Evolutionary conservation across 805 yeast species (phyloP), one percentile per base, ranked within the genome.

Genomic region (Kuraishia cidri): DNA sequence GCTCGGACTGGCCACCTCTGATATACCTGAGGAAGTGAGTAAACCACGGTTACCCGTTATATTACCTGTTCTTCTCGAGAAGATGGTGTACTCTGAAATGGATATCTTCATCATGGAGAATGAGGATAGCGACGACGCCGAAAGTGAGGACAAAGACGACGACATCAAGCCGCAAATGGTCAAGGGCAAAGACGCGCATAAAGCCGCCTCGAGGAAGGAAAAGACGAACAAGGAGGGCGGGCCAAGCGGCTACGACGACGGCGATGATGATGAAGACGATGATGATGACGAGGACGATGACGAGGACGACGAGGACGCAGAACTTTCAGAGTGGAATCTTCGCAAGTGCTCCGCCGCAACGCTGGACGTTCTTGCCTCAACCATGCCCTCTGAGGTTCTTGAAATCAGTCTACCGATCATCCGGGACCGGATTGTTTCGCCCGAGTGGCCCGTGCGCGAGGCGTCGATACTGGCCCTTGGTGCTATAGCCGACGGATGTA

Each of bases 291-390:
- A 71, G 10, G 84, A 73, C 11, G 85, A 74, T 17, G 90, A 76
- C 20, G 92, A 78, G 8, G 88, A 75, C 19, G 86, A 75, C 31
- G 82, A 72, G 33, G 81, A 69, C 31, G 79, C 69, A 35, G 76
- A 71, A 24, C 67, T 76, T 29, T 74, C 78, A 23, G 85, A 77
- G 45, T 92, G 98, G 98, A 86, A 79, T 46, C 58, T 92, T 37
- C 70, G 98, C 48, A 90, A 90, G 57, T 90, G 97, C 55, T 69
- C 95, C 4, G 97, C 97, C 3, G 92, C 97, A 4, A 81, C 97
- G 0, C 64, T 92, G 27, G 98, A 92, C 51, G 70, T 79, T 2
- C 58, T 92, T 35, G 81, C 97, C 1, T 63, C 76, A 17, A 65
- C 66, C 26, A 66, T 70, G 35, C 88, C 96, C 0, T 66, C 64